These are phyloP conservation scores for Kentomonas sorsogonicus DNA, from an alignment of 208 protist genomes.

Conservation along the genomic window DNA sequence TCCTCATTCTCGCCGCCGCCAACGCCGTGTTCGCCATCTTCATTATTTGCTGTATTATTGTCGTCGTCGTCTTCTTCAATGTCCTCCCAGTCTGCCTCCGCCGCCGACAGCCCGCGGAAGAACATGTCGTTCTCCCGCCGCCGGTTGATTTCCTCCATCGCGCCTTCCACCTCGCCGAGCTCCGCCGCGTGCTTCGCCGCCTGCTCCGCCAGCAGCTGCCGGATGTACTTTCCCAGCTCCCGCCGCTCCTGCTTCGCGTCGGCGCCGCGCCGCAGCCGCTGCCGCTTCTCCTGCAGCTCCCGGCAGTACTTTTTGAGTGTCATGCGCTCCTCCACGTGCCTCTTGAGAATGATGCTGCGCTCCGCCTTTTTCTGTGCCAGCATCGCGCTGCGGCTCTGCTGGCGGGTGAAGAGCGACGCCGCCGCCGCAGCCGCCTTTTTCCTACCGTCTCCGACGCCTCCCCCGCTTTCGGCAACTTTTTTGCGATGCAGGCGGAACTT, in stretches of 20 bases:
- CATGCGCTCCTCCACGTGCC: constrained; percentile 76
- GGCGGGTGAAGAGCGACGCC: too few species aligned
- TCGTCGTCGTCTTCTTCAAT: neutral
- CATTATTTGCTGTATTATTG: constrained; percentile 5
- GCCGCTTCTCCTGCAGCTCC: constrained; percentile 56
- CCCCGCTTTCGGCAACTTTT: too few species aligned
- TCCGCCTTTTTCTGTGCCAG: constrained; percentile 27
- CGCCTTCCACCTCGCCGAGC: constrained; percentile 47
- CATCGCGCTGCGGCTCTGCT: too few species aligned
- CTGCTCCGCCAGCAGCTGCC: constrained; percentile 74
- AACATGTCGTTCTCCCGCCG: constrained; percentile 12
- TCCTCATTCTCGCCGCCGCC: constrained; percentile 25
- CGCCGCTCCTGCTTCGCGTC: constrained; percentile 78
- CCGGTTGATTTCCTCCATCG: constrained; percentile 38
- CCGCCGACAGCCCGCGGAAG: too few species aligned
- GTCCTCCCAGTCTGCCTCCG: neutral
- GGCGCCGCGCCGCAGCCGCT: constrained; percentile 59
- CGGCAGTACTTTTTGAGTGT: constrained; percentile 77
- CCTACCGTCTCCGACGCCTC: too few species aligned
- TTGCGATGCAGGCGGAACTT: too few species aligned
- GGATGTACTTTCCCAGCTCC: constrained; percentile 86
- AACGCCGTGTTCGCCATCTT: constrained; percentile 14
- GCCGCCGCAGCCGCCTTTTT: too few species aligned
- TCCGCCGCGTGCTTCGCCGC: constrained; percentile 70
- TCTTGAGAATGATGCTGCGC: constrained; percentile 58